A percentile compares a stretch with the other conserved stretches of the same genome.
Evolutionary conservation across 306 rosid species (phyloP).

Genomic region (Mimosa bimucronata): DNA sequence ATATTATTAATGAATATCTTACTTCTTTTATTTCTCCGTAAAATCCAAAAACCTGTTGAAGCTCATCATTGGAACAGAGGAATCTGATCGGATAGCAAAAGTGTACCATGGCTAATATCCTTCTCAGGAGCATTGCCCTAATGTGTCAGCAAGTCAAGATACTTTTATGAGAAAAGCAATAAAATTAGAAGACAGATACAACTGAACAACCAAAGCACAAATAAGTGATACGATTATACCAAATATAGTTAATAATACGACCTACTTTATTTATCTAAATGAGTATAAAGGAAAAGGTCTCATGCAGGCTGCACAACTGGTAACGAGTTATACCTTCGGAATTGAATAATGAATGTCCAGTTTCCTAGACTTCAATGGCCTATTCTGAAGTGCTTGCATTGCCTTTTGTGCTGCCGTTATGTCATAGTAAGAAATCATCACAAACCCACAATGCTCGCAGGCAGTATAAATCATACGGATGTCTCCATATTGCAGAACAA

Average conservation of each 20-base stretch:
- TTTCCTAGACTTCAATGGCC: slow-evolving; percentile 60
- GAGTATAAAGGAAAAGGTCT: slow-evolving; percentile 17
- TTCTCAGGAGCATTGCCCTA: slow-evolving; percentile 69
- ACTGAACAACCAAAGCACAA: slow-evolving; percentile 15
- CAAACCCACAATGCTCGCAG: slow-evolving; percentile 78
- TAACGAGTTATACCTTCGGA: slow-evolving; percentile 57
- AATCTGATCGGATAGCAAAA: slow-evolving; percentile 64
- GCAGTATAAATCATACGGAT: slow-evolving; percentile 65
- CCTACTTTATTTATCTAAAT: slow-evolving; percentile 19
- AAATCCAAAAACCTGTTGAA: slow-evolving; percentile 56
- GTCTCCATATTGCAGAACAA: slow-evolving; percentile 64
- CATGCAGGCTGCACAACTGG: slow-evolving; percentile 19
- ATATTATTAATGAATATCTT: slow-evolving; percentile 29
- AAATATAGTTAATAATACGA: slow-evolving; percentile 6
- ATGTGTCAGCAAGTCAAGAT: slow-evolving; percentile 37
- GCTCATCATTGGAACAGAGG: slow-evolving; percentile 63
- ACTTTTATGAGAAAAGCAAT: no score
- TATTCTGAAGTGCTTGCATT: slow-evolving; percentile 63
- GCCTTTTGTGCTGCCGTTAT: slow-evolving; percentile 74
- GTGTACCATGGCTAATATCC: slow-evolving; percentile 66
- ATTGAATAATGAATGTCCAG: slow-evolving; percentile 79
- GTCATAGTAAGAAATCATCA: slow-evolving; percentile 71
- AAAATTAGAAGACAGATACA: slow-evolving; percentile 29
- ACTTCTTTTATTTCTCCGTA: slow-evolving; percentile 77
- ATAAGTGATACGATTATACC: background rate